Base-by-base conservation (phyloP, 352 stramenopile species). In the Globisporangium barbulae region DNA sequence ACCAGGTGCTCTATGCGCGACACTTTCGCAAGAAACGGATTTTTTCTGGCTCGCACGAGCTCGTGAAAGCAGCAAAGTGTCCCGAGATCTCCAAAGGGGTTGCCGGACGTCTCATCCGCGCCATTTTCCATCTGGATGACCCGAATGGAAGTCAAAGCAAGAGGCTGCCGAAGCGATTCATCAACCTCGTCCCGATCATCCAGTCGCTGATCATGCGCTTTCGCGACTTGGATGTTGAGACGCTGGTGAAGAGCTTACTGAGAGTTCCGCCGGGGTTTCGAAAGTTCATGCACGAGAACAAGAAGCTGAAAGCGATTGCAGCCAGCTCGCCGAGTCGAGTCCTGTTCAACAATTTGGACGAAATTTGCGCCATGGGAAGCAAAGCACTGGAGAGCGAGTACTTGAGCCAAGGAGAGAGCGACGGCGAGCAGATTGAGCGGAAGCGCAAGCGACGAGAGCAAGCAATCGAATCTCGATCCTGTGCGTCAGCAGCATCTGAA, bases 1-100 rank as follows among this genome's bases (percentile, higher is more conserved):
- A 90, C 28, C 61, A 81, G 3, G 76, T 88, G 19, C 73, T 92
- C 52, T 92, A 90, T 60, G 76, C 81, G 9, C 70, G 78, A 2
- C 69, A 74, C 48, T 76, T 78, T 22, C 64, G 59, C 30, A 69
- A 65, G 60, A 69, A 75, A n/a, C 57, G 63, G 10, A 45, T 81
- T 2, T 88, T 86, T 39, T 49, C 66, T 8, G 69, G 22, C 6
- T 78, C 75, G 0, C 64, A 88, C 42, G 50, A 70, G 5, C 55
- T 90, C 21, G 71, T 67, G 12, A 69, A 63, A 62, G 63, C 64
- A 21, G 65, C 69, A 45, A 78, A 74, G 21, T 79, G 59, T 33
- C 42, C 30, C 4, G 68, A 59, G 0, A 73, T 77, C n/a, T 79
- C 68, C 44, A 70, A 66, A 28, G 69, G 70, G 1, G 71, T 76